A percentile compares a stretch with the other conserved stretches of the same genome.
Evolutionary conservation across 129 eudicot species (phyloP).

Genomic region (Helianthus tuberosus): DNA sequence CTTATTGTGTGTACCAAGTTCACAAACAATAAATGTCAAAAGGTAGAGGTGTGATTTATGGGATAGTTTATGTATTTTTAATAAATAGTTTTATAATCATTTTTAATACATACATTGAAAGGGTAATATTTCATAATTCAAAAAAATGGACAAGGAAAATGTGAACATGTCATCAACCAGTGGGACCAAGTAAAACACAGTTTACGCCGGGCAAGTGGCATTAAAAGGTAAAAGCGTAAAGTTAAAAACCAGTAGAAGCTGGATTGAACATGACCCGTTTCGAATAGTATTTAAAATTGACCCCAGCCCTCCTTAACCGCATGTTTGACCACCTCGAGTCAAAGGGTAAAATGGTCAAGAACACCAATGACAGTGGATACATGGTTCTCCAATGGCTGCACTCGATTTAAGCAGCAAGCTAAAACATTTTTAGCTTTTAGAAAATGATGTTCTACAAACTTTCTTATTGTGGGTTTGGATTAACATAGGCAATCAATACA

Average conservation of each 20-base stretch:
- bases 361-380: constrained; percentile 12
- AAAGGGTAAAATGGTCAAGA: neutral
- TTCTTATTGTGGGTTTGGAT: constrained; percentile 37
- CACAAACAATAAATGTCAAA: constrained; percentile 8
- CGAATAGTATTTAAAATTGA: neutral
- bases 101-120: no score
- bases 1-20: neutral
- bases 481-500: constrained; percentile 34
- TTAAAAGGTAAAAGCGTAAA: no score
- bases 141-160: neutral
- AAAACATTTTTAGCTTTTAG: constrained; percentile 38
- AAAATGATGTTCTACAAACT: constrained; percentile 30
- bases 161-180: neutral
- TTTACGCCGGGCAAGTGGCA: no score
- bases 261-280: neutral
- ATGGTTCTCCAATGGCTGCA: constrained; percentile 22
- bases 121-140: no score
- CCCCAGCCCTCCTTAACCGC: neutral
- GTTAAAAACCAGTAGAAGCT: no score
- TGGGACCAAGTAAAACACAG: no score
- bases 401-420: constrained; percentile 29
- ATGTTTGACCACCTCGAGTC: neutral
- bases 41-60: neutral
- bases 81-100: neutral
- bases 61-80: neutral